phyloP scores from a whole-genome alignment of 2,329 filamentous ascomycete genomes.

The Domatiomyces globalis region DNA sequence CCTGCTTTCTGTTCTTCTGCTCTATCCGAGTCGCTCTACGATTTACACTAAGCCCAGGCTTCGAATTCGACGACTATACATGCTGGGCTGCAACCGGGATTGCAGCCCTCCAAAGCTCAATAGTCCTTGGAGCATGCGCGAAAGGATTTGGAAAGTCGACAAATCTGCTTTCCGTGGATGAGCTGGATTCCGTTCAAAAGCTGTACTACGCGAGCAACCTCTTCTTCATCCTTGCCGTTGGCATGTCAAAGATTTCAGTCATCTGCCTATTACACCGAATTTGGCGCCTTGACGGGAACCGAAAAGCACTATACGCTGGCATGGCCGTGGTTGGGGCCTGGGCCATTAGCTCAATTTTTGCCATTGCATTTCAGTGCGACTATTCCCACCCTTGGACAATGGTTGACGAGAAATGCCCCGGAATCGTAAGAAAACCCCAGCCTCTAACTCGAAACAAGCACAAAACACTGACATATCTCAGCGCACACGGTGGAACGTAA shows the following conservation, averaged over 20 bases:
- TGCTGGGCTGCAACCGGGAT: constrained; percentile 22
- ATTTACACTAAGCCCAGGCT: constrained; percentile 21
- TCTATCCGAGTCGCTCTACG: constrained; percentile 26
- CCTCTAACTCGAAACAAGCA: too few relatives aligned
- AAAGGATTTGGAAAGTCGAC: constrained; percentile 25
- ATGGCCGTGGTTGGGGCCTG: constrained; percentile 13
- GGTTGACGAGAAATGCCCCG: constrained; percentile 14
- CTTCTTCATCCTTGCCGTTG: constrained; percentile 19
- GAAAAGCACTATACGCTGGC: constrained; percentile 7
- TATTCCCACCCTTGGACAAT: constrained; percentile 18
- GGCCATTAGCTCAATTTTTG: constrained; percentile 15
- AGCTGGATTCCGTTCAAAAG: constrained; percentile 13
- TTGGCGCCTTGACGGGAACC: constrained; percentile 9
- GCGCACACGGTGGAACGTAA: constrained; percentile 24
- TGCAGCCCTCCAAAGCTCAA: constrained; percentile 21
- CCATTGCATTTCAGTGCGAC: constrained; percentile 19
- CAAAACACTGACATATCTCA: constrained; percentile 5
- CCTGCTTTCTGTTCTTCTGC: constrained; percentile 24
- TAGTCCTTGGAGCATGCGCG: constrained; percentile 22
- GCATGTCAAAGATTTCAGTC: constrained; percentile 19
- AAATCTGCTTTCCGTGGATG: constrained; percentile 11
- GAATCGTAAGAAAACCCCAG: constrained; percentile 8
- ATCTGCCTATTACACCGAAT: constrained; percentile 16
- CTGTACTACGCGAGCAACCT: constrained; percentile 19
- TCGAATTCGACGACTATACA: constrained; percentile 24